Evolutionary conservation across 2,329 filamentous ascomycete species (phyloP).

Genomic region (Botrytis aclada): DNA sequence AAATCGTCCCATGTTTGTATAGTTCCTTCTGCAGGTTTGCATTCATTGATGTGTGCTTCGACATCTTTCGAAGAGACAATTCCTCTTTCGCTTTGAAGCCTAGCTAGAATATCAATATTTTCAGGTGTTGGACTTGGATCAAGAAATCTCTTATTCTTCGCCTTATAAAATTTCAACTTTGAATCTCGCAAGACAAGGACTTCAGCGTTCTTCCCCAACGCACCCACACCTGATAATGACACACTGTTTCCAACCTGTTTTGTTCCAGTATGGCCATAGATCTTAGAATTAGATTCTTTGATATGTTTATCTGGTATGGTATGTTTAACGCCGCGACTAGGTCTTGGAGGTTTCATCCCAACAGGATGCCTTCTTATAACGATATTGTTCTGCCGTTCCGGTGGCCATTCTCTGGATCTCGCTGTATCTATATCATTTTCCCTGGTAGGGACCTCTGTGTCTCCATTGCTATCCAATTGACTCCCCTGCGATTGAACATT

Average conservation of each 20-base stretch:
- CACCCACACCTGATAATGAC: constrained; percentile 19
- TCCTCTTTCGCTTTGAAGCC: constrained; percentile 34
- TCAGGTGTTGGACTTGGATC: constrained; percentile 20
- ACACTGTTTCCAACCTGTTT: constrained; percentile 29
- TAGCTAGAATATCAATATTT: constrained; percentile 35
- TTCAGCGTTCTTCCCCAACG: constrained; percentile 29
- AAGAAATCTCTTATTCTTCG: background rate
- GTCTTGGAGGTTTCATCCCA: background rate
- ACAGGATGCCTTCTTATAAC: background rate
- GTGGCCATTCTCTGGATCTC: background rate
- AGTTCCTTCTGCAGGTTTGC: constrained; percentile 27
- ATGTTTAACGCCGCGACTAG: background rate
- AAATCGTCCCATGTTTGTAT: constrained; percentile 32
- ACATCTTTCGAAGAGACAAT: constrained; percentile 33
- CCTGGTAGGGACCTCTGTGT: background rate
- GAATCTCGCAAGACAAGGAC: constrained; percentile 38
- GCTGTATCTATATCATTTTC: background rate
- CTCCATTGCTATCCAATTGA: background rate
- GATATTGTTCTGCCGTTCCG: background rate
- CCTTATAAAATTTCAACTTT: constrained; percentile 23
- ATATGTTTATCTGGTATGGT: background rate
- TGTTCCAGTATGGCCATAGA: constrained; percentile 28
- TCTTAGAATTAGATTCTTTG: background rate
- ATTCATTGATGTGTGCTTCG: constrained; percentile 33
- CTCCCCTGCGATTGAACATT: background rate